Evolutionary conservation across 257 asterid species (phyloP).

Genomic region (Capsicum chinense): DNA sequence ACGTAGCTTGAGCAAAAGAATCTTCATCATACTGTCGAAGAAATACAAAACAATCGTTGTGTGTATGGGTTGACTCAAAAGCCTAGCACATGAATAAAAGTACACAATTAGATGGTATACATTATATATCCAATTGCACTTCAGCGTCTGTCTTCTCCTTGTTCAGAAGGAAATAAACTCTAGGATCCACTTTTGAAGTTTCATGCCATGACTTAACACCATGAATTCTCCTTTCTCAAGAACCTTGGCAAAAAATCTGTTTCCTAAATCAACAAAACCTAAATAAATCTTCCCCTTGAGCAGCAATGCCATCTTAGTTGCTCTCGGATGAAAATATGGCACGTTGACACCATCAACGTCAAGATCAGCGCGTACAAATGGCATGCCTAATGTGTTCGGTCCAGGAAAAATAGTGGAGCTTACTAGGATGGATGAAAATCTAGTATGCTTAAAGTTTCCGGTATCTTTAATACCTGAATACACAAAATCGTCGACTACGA

Average conservation of each 20-base stretch:
- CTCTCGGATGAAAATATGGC: constrained; percentile 83
- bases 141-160: too few species aligned
- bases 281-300: constrained; percentile 70
- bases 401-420: constrained; percentile 65
- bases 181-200: too few species aligned
- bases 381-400: constrained; percentile 72
- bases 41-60: too few species aligned
- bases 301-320: constrained; percentile 73
- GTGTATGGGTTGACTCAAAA: too few species aligned
- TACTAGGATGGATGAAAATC: constrained; percentile 71
- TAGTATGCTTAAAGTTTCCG: constrained; percentile 43
- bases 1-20: too few species aligned
- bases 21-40: too few species aligned
- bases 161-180: too few species aligned
- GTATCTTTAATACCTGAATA: constrained; percentile 58
- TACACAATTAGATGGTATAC: too few species aligned
- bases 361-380: constrained; percentile 76
- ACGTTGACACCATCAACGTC: constrained; percentile 61
- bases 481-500: constrained; percentile 66
- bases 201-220: constrained; percentile 45
- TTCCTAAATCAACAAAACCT: constrained; percentile 71
- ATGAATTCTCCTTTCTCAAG: constrained; percentile 78
- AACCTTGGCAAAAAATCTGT: constrained; percentile 63
- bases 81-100: too few species aligned
- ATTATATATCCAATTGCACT: too few species aligned